Evolutionary conservation across 352 stramenopile species (phyloP), one percentile per base, ranked within the genome.

Genomic region (Globisporangium ultimum): DNA sequence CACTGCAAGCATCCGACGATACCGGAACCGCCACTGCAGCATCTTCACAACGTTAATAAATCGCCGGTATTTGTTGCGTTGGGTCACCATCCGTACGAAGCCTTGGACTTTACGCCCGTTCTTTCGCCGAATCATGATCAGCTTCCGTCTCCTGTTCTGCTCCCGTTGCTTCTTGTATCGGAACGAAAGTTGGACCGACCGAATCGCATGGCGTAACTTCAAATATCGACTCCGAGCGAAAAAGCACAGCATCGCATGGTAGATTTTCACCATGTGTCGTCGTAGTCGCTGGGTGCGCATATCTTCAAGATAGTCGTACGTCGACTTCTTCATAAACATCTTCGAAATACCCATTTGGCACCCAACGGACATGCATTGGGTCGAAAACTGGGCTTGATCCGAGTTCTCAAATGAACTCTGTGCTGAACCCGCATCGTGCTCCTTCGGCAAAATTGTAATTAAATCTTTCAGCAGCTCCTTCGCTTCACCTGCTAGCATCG

Each of bases 301-400:
- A 13, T 89, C 70, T 66, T 98, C 92, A 12, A 99, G 77, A 43
- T 92, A 92, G 22, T 95, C 85, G 32, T 96, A 96, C 17, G 97
- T 84, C 48, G 84, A 71, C 58, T 91, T 88, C 51, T 96, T 96
- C 43, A 99, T 65, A 66, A 99, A 99, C 58, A 98, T 96, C 70
- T 99, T 99, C 2, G 94, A 92, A 53, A 89, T 87, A 22, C 96
- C 96, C 71, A 98, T 96, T 67, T 99, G 95, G 61, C 91, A 60
- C 12, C 82, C 82, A 17, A 80, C 79, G 0, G 66, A 40, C n/a
- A 89, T 71, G 34, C 80, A 93, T 41, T 72, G 68, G 7, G 69
- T 78, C 2, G 74, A 63, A 43, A 92, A 92, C 38, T 89, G 72
- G 8, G 71, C 72, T 61, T 91, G 78, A 22, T 91, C 76, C 17